Evolutionary conservation across 768 basidiomycete species (phyloP), one percentile per base, ranked within the genome.

Genomic region (Ramaria rubella): DNA sequence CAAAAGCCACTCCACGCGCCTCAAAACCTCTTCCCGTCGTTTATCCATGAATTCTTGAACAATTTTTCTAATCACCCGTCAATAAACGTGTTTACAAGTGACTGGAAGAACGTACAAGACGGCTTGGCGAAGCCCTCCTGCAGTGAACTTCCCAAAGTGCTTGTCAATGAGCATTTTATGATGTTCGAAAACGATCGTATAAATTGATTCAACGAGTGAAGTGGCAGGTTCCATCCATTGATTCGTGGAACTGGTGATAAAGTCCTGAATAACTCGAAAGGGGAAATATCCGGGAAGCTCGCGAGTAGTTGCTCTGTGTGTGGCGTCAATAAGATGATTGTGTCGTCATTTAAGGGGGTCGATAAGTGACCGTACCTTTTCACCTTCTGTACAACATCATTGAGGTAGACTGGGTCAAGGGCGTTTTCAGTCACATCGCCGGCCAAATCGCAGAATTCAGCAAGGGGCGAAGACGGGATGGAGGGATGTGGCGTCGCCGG

Each of bases 61-160:
- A 24, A 81, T 68, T 27, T 73, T 63, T 17, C 83, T 84, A 55
- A 2, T 27, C 29, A 24, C 19, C 33, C 40, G 30, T 58, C 43
- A 36, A n/a, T n/a, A n/a, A n/a, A n/a, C n/a, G 30, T 15, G 7
- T 21, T 44, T 1, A 19, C 23, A 6, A 64, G 77, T 60, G 51
- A 80, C 78, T 59, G 58, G 19, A 45, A 7, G 29, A 26, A 51
- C 49, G 1, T 23, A 51, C 49, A 24, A 36, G 8, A 86, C 73
- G 1, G 73, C 73, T 26, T 78, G 77, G 52, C 76, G 75, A 2
- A 84, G 69, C 6, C 71, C 69, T 0, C 85, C 83, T 53, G 80
- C 77, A 0, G 79, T 77, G 63, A 81, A 81, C 0, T 72, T 58
- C 1, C 61, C 65, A 56, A 89, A 88, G 58, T 86, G 81, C 0